A percentile compares a stretch with the other conserved stretches of the same genome.
These are phyloP conservation scores for Rhexocercosporidium sp. DNA, from an alignment of 2,329 filamentous ascomycete genomes.

Conservation along the genomic window DNA sequence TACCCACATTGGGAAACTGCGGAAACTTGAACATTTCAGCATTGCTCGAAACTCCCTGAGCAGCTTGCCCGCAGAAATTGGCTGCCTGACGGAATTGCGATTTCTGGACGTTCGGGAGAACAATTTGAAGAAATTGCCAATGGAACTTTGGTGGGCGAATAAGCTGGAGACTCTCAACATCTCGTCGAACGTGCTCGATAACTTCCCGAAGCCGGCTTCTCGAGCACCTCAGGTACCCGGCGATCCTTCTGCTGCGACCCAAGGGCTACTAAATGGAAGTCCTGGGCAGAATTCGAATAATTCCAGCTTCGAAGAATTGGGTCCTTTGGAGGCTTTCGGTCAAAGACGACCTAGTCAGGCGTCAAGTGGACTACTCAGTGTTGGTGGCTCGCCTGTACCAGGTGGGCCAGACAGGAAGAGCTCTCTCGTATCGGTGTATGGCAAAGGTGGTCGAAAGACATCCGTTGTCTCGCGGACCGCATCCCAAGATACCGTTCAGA, in stretches of 20 bases:
- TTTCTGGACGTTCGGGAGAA: constrained; percentile 91
- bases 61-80: constrained; percentile 84
- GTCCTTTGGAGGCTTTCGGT: constrained; percentile 65
- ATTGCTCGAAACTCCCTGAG: constrained; percentile 91
- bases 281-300: constrained; percentile 54
- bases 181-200: constrained; percentile 90
- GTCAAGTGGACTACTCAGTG: constrained; percentile 76
- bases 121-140: constrained; percentile 85
- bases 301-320: constrained; percentile 80
- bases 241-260: constrained; percentile 43
- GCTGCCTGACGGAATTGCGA: constrained; percentile 81
- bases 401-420: constrained; percentile 71
- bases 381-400: constrained; percentile 73
- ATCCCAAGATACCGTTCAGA: constrained; percentile 51
- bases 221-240: constrained; percentile 67
- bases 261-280: constrained; percentile 24
- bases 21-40: constrained; percentile 87
- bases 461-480: constrained; percentile 76
- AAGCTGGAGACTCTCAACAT: constrained; percentile 91
- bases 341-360: constrained; percentile 82
- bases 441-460: constrained; percentile 81
- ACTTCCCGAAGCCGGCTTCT: constrained; percentile 85
- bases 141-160: constrained; percentile 95
- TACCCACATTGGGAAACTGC: constrained; percentile 80
- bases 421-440: constrained; percentile 82